Conservation (phyloP, 768 basidiomycete species). For the Psilocybe sp. region DNA sequence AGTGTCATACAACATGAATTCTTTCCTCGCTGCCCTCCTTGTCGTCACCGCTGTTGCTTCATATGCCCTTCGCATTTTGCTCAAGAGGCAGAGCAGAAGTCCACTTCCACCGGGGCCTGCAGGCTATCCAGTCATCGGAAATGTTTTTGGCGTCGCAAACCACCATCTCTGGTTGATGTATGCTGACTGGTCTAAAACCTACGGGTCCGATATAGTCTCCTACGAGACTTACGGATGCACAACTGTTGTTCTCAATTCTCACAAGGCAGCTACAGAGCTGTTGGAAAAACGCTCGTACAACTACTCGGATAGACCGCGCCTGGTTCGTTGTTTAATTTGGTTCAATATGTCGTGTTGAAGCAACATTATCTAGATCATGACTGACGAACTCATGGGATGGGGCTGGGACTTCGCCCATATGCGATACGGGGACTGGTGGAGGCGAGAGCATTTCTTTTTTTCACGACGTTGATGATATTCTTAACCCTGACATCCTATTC, state of each 20-base stretch:
- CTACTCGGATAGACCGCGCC: conserved; percentile 41
- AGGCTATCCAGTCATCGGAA: conserved; percentile 30
- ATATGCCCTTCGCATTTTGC: too few species aligned
- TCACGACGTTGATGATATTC: background rate
- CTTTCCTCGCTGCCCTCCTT: background rate
- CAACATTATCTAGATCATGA: conserved; percentile 21
- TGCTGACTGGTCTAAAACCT: conserved; percentile 25
- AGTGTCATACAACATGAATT: too few species aligned
- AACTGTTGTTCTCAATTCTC: conserved; percentile 38
- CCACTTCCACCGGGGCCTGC: conserved; percentile 32
- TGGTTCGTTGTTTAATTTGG: conserved; percentile 14
- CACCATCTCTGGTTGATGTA: conserved; percentile 28
- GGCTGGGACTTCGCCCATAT: conserved; percentile 32
- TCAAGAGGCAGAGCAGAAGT: background rate
- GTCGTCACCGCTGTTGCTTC: background rate
- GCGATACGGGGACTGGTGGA: conserved; percentile 20
- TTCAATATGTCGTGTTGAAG: background rate
- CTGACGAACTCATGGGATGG: conserved; percentile 26
- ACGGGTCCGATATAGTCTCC: conserved; percentile 27
- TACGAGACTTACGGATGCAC: conserved; percentile 32
- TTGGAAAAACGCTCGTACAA: conserved; percentile 43
- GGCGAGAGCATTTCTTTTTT: conserved; percentile 1
- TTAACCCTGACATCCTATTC: background rate
- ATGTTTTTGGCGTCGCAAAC: conserved; percentile 24
- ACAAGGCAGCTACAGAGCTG: conserved; percentile 37